These are phyloP conservation scores for Saraca asoca DNA, from an alignment of 331 rosid species.

Conservation along the genomic window DNA sequence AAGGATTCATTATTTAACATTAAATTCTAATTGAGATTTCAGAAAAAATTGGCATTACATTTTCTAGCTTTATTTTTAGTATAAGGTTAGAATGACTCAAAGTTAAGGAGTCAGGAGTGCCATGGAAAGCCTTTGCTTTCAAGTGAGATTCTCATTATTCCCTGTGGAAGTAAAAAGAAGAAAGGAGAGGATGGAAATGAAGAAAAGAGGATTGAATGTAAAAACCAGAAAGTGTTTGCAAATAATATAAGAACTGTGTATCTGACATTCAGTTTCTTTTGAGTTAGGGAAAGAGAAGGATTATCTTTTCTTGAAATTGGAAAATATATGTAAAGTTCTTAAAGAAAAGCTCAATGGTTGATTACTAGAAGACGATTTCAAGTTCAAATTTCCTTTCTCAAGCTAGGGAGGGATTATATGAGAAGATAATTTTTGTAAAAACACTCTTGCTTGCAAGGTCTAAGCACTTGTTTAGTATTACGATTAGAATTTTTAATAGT, in stretches of 20 bases:
- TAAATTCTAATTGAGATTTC: neutral
- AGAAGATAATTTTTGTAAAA: no score
- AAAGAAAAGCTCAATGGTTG: no score
- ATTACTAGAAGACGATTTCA: no score
- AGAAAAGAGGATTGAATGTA: no score
- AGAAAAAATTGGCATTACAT: neutral
- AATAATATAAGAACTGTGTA: neutral
- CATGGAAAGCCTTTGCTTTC: conserved; percentile 26
- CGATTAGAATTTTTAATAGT: no score
- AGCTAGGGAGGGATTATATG: no score
- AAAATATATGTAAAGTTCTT: no score
- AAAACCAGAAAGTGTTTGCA: neutral
- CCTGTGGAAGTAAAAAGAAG: neutral
- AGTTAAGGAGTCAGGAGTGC: neutral
- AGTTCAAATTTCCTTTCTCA: no score
- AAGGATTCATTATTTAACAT: neutral
- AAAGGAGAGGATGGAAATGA: neutral
- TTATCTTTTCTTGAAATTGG: neutral
- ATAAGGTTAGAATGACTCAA: neutral
- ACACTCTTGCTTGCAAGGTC: no score
- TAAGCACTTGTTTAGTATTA: no score
- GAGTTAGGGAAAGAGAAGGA: neutral
- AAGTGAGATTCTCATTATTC: conserved; percentile 22
- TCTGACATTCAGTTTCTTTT: neutral
- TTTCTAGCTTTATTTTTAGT: neutral